Base-by-base conservation (phyloP, 2,329 filamentous ascomycete species). In the Xylariaceae sp. region DNA sequence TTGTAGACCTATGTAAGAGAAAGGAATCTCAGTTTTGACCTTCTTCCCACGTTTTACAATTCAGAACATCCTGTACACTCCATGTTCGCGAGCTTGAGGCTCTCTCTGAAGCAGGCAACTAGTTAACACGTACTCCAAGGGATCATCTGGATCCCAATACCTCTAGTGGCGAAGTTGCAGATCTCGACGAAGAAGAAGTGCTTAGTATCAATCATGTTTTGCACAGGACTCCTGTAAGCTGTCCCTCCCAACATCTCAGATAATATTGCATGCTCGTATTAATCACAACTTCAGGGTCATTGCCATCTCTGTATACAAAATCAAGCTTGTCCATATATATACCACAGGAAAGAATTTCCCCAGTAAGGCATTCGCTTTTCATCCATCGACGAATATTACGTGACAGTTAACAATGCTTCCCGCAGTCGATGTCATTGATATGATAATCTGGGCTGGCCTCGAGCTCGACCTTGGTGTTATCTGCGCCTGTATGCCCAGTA, bases 401-500 rank as follows among this genome's bases (percentile, higher is more conserved):
- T 6, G 22, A 26, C 6, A 6, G 22, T 11, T 26, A 11, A 26
- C 22, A 26, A 26, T 26, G 11, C 22, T 6, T 26, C 11, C 6
- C n/a, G 11, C 11, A 26, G 22, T 26, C 11, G 22, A 26, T 11
- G 11, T 11, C 11, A 26, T 26, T 6, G 22, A 11, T 11, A 26
- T 26, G 22, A 26, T 3, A 13, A 36, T 19, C 29, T 41, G 39
- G 39, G 33, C 39, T 2, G 39, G 26, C 3, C 8, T 41, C 28
- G 39, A 41, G 15, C 19, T 41, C 8, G 34, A 41, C 34, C 24
- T 41, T 3, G 39, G 34, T 3, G 34, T 41, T 11, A 24, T 37
- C 26, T 41, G 39, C 31, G 39, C 39, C 26, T 41, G 39, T 19
- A 37, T 41, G 39, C 39, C 39, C 13, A 37, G 34, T 26, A 19